Conservation (phyloP, 805 yeast genomes). For the Hanseniaspora pseudoguilliermondii region DNA sequence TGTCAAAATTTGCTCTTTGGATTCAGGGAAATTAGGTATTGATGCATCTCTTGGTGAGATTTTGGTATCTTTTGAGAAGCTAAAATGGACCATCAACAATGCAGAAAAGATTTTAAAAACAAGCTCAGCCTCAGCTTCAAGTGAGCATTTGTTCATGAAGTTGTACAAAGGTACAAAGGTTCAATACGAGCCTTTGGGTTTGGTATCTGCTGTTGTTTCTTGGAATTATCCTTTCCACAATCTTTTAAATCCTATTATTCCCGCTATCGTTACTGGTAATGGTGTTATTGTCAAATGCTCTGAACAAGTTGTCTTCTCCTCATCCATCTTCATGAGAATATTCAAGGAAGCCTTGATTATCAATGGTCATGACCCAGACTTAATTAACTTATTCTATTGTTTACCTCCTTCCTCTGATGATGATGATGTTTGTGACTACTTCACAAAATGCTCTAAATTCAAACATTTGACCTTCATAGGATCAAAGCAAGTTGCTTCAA, state of each 20-base stretch:
- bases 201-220: slow-evolving; percentile 78
- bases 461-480: slow-evolving; percentile 92
- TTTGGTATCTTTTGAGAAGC: slow-evolving; percentile 84
- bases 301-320: slow-evolving; percentile 92
- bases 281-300: slow-evolving; percentile 87
- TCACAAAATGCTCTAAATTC: slow-evolving; percentile 71
- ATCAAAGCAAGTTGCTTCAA: slow-evolving; percentile 86
- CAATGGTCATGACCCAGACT: slow-evolving; percentile 64
- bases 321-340: slow-evolving; percentile 60
- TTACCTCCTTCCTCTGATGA: slow-evolving; percentile 45
- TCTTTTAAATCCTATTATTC: slow-evolving; percentile 80
- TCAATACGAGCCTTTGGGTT: slow-evolving; percentile 79
- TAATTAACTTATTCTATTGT: slow-evolving; percentile 80
- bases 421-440: slow-evolving; percentile 47
- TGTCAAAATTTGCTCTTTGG: slow-evolving; percentile 89
- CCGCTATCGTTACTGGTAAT: slow-evolving; percentile 82
- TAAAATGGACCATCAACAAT: slow-evolving; percentile 76
- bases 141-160: slow-evolving; percentile 64
- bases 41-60: slow-evolving; percentile 97
- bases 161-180: slow-evolving; percentile 88
- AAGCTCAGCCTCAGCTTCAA: slow-evolving; percentile 52
- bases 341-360: slow-evolving; percentile 58
- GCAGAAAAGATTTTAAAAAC: slow-evolving; percentile 65
- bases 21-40: slow-evolving; percentile 88
- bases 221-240: slow-evolving; percentile 99